phyloP scores from a whole-genome alignment of 352 stramenopile species.

The Globisporangium acanthophoron region DNA sequence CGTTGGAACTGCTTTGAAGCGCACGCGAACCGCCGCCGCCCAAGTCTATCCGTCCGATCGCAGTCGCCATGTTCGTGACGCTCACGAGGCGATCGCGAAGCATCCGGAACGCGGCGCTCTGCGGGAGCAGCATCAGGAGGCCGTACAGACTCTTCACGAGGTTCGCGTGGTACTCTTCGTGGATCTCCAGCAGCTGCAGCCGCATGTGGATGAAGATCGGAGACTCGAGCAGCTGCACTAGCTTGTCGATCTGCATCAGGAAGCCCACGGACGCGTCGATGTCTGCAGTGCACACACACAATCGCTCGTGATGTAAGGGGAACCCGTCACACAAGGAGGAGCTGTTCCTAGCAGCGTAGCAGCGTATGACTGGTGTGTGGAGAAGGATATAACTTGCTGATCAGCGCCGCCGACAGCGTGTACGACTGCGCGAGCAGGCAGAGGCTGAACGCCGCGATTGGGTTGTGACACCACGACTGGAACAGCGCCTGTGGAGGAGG shows the following conservation, averaged over 20 bases:
- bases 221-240: slow-evolving; percentile 99
- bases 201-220: slow-evolving; percentile 99
- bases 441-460: slow-evolving; percentile 95
- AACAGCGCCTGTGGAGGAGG: slow-evolving; percentile 52
- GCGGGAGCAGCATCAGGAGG: slow-evolving; percentile 96
- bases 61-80: slow-evolving; percentile 85
- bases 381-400: slow-evolving; percentile 92
- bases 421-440: slow-evolving; percentile 98
- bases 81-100: slow-evolving; percentile 77
- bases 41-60: slow-evolving; percentile 72
- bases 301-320: slow-evolving; percentile 32
- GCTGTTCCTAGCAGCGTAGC: background rate
- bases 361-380: background rate
- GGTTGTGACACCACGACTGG: slow-evolving; percentile 97
- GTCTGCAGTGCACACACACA: slow-evolving; percentile 60
- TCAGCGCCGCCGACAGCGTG: slow-evolving; percentile 93
- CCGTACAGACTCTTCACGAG: slow-evolving; percentile 98
- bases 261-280: slow-evolving; percentile 97
- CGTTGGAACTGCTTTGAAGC: slow-evolving; percentile 16
- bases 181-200: slow-evolving; percentile 96
- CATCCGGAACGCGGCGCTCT: slow-evolving; percentile 86
- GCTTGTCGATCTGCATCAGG: slow-evolving; percentile 99
- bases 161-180: slow-evolving; percentile 91
- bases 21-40: slow-evolving; percentile 19
- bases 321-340: background rate